Conservation (phyloP, 306 rosid species). For the Medicago lupulina region DNA sequence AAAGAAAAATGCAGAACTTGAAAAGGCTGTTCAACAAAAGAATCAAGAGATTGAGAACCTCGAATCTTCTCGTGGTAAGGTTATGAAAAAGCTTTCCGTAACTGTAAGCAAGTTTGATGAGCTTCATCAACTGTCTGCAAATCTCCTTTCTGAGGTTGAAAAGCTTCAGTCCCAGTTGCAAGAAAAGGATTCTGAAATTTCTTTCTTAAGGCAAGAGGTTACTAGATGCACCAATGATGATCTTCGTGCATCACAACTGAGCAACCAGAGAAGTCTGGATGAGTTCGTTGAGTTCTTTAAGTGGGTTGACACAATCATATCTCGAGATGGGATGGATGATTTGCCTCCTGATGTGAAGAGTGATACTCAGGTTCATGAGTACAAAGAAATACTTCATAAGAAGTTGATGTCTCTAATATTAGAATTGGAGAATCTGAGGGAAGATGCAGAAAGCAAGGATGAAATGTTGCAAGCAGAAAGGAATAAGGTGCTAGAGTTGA, state of each 20-base stretch:
- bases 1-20: slow-evolving; percentile 69
- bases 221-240: slow-evolving; percentile 92
- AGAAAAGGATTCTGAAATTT: slow-evolving; percentile 91
- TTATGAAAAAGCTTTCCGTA: slow-evolving; percentile 76
- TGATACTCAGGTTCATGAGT: slow-evolving; percentile 54
- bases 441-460: slow-evolving; percentile 68
- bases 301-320: slow-evolving; percentile 70
- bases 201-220: slow-evolving; percentile 98
- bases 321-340: slow-evolving; percentile 61
- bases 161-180: slow-evolving; percentile 89
- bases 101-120: slow-evolving; percentile 94
- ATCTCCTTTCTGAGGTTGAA: slow-evolving; percentile 92
- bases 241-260: slow-evolving; percentile 81
- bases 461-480: slow-evolving; percentile 75
- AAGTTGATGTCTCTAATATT: slow-evolving; percentile 62
- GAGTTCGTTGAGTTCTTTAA: slow-evolving; percentile 68
- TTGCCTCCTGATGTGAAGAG: slow-evolving; percentile 57
- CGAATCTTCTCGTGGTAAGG: slow-evolving; percentile 81
- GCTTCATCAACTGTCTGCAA: slow-evolving; percentile 87
- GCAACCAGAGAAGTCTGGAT: slow-evolving; percentile 63
- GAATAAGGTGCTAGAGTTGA: slow-evolving; percentile 70
- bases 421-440: slow-evolving; percentile 70
- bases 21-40: slow-evolving; percentile 70
- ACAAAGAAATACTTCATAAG: slow-evolving; percentile 73
- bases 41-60: slow-evolving; percentile 69